A percentile compares a stretch with the other conserved stretches of the same genome.
These are phyloP conservation scores for Prunus yedoensis DNA, from an alignment of 331 rosid genomes.

Conservation along the genomic window DNA sequence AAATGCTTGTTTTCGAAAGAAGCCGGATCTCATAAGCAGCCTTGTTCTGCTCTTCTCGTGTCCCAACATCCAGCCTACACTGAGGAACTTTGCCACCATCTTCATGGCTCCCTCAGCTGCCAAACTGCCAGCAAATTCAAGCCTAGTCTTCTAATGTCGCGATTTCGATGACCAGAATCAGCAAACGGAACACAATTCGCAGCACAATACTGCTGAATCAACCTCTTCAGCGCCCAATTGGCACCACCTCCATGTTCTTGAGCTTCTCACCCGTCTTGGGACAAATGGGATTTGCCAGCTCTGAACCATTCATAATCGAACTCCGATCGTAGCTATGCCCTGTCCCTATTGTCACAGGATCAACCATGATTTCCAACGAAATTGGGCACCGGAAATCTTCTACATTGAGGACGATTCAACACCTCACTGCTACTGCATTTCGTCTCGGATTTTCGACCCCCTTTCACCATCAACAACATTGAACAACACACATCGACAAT, in stretches of 20 bases:
- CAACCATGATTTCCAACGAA: constrained; percentile 72
- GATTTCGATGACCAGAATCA: constrained; percentile 37
- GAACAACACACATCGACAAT: no score
- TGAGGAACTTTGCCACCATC: constrained; percentile 43
- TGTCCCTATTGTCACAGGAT: constrained; percentile 74
- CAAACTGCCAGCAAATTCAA: constrained; percentile 31
- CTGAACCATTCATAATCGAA: constrained; percentile 78
- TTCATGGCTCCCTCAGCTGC: constrained; percentile 57
- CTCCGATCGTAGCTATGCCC: constrained; percentile 87
- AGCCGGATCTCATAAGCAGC: constrained; percentile 61
- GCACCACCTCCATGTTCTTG: constrained; percentile 47
- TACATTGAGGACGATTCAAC: constrained; percentile 31
- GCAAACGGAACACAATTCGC: constrained; percentile 39
- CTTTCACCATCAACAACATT: constrained; percentile 39
- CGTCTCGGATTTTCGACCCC: constrained; percentile 29
- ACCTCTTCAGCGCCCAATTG: constrained; percentile 55
- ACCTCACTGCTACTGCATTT: constrained; percentile 16
- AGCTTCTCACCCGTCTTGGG: constrained; percentile 79
- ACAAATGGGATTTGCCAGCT: constrained; percentile 56
- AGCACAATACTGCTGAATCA: constrained; percentile 54
- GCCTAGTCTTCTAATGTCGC: constrained; percentile 26
- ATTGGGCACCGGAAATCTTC: constrained; percentile 91
- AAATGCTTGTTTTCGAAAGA: constrained; percentile 71
- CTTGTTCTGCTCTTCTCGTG: constrained; percentile 37
- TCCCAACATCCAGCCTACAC: constrained; percentile 33